Evolutionary conservation across 495 filamentous ascomycete genomes (phyloP).

Genomic region (Bacidia rubella): DNA sequence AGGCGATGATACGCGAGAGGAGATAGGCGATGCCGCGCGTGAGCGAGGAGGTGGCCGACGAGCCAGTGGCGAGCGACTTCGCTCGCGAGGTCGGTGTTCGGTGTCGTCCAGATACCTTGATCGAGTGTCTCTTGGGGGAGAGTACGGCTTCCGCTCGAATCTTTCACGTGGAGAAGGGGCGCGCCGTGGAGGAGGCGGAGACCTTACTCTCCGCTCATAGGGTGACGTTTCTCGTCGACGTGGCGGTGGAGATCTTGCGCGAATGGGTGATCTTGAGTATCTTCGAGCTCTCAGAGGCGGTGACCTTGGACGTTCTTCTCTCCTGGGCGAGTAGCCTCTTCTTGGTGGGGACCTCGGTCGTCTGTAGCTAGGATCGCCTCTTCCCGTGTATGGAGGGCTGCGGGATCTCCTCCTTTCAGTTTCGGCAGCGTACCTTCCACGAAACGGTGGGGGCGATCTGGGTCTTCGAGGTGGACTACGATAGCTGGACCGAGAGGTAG

Average conservation of each 20-base stretch:
- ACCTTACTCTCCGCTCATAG: constrained; percentile 13
- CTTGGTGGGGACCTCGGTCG: constrained; percentile 30
- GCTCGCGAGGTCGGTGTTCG: constrained; percentile 14
- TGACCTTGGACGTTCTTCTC: constrained; percentile 32
- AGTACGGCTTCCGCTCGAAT: constrained; percentile 15
- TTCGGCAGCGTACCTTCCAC: constrained; percentile 38
- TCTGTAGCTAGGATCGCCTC: constrained; percentile 25
- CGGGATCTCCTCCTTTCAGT: constrained; percentile 34
- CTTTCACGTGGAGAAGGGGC: constrained; percentile 12
- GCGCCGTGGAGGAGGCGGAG: constrained; percentile 22
- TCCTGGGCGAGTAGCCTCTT: constrained; percentile 33
- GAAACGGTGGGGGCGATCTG: constrained; percentile 20
- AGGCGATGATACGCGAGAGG: constrained; percentile 30
- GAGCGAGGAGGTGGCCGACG: constrained; percentile 22
- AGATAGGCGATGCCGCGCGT: constrained; percentile 26
- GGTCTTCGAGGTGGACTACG: constrained; percentile 24
- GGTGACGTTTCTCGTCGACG: constrained; percentile 24
- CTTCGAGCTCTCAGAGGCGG: constrained; percentile 24
- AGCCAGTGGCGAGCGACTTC: constrained; percentile 15
- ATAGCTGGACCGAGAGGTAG: constrained; percentile 28
- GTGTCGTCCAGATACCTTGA: constrained; percentile 13
- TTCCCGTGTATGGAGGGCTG: constrained; percentile 30
- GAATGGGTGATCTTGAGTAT: constrained; percentile 34
- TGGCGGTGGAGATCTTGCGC: constrained; percentile 24
- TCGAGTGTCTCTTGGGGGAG: constrained; percentile 13